Evolutionary conservation across 2,329 filamentous ascomycete species (phyloP).

Genomic region (Penicillium expansum): DNA sequence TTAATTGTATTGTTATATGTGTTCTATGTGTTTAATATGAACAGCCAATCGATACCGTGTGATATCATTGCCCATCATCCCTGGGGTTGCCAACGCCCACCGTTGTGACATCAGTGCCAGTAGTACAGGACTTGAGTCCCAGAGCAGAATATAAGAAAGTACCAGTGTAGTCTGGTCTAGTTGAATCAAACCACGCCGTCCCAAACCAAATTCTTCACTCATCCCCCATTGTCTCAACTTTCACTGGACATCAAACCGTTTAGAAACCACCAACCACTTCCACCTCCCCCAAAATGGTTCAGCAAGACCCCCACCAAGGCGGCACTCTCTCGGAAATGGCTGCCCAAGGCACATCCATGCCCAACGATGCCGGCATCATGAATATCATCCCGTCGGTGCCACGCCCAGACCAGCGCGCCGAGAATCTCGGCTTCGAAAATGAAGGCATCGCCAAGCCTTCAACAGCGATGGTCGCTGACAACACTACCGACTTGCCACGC

Average conservation of each 20-base stretch:
- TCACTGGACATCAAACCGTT: not conserved
- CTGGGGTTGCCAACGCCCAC: not conserved
- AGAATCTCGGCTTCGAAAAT: conserved; percentile 34
- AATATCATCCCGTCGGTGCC: conserved; percentile 50
- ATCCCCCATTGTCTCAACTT: not conserved
- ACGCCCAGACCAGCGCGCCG: conserved; percentile 46
- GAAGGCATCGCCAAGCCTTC: conserved; percentile 37
- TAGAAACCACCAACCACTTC: not conserved
- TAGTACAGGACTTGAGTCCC: not conserved
- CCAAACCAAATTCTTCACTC: not conserved
- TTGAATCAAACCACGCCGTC: not conserved
- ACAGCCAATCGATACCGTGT: conserved; percentile 9
- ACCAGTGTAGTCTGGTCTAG: not conserved
- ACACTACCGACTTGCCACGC: conserved; percentile 48
- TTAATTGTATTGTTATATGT: not conserved
- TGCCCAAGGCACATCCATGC: conserved; percentile 39
- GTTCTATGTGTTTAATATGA: not conserved
- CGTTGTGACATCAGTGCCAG: conserved; percentile 18
- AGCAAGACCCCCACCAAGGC: conserved; percentile 32
- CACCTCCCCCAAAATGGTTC: conserved; percentile 19
- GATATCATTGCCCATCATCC: conserved; percentile 25
- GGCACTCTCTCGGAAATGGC: conserved; percentile 44
- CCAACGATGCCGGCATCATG: conserved; percentile 47
- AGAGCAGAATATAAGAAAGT: conserved; percentile 1
- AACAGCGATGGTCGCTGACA: conserved; percentile 47